Percentiles rank a stretch among this genome's conserved stretches.
Conservation (phyloP, 768 basidiomycete genomes). For the Boletus sp. region DNA sequence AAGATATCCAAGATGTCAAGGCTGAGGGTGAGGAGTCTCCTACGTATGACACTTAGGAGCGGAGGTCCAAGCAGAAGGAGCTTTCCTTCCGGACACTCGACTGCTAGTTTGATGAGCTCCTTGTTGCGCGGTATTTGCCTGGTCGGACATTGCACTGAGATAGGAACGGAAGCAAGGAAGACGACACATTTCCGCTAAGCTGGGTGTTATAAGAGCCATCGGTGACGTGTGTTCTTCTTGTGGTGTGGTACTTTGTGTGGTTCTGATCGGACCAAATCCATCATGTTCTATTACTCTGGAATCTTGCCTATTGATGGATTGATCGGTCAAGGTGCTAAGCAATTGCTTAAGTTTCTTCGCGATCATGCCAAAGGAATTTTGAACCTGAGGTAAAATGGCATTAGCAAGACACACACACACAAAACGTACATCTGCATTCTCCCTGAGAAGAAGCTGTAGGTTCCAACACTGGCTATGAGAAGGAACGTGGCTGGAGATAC, state of each 20-base stretch:
- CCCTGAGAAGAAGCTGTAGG: slow-evolving; percentile 64
- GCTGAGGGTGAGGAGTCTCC: slow-evolving; percentile 53
- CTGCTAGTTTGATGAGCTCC: slow-evolving; percentile 53
- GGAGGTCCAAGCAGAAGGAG: slow-evolving; percentile 59
- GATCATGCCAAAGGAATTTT: slow-evolving; percentile 42
- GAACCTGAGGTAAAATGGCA: slow-evolving; percentile 43
- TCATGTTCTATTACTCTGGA: no score
- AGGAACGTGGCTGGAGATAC: slow-evolving; percentile 7
- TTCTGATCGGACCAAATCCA: slow-evolving; percentile 55
- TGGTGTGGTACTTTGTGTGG: slow-evolving; percentile 33
- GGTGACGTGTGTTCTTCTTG: slow-evolving; percentile 30
- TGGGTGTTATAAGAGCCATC: slow-evolving; percentile 29
- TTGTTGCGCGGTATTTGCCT: slow-evolving; percentile 62
- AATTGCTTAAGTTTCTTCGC: slow-evolving; percentile 38
- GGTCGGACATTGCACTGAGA: slow-evolving; percentile 57
- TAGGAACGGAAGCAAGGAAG: slow-evolving; percentile 62
- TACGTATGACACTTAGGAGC: slow-evolving; percentile 54
- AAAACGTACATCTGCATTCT: slow-evolving; percentile 60
- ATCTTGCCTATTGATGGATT: slow-evolving; percentile 14
- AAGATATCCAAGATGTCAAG: slow-evolving; percentile 50
- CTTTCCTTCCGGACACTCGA: slow-evolving; percentile 48
- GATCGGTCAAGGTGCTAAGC: slow-evolving; percentile 37
- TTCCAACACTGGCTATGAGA: slow-evolving; percentile 29
- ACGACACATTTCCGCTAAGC: slow-evolving; percentile 50
- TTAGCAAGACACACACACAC: not conserved